A percentile compares a stretch with the other conserved stretches of the same genome.
phyloP scores from a whole-genome alignment of 805 yeast species.

The Candida quercuum region DNA sequence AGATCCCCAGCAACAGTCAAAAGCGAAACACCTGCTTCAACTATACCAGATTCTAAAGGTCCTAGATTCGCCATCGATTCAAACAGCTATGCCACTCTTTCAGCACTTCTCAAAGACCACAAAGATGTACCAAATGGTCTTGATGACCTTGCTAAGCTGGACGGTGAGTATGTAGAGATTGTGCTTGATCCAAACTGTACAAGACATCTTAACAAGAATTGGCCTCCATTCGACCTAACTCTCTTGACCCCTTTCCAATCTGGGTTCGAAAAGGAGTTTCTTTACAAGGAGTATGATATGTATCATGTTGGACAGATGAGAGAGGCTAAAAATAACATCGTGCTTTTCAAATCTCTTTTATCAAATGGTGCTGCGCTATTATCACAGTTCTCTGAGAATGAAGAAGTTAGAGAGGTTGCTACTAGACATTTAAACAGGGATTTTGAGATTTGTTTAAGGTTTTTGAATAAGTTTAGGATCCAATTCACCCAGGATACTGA shows the following conservation, averaged over 20 bases:
- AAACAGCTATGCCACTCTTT: constrained; percentile 11
- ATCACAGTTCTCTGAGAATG: constrained; percentile 7
- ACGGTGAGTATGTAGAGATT: constrained; percentile 18
- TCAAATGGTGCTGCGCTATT: constrained; percentile 20
- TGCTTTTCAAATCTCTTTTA: constrained; percentile 20
- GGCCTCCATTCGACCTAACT: constrained; percentile 11
- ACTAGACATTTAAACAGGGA: constrained; percentile 13
- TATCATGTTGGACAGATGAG: constrained; percentile 11
- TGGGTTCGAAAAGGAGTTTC: constrained; percentile 17
- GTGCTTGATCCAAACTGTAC: constrained; percentile 20
- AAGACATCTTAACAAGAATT: constrained; percentile 15
- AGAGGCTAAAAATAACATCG: constrained; percentile 21
- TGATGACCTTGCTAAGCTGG: constrained; percentile 14
- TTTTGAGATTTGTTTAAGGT: constrained; percentile 21
- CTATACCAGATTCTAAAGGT: no score
- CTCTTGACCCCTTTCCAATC: constrained; percentile 6
- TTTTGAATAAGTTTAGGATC: constrained; percentile 20
- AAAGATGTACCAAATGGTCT: constrained; percentile 14
- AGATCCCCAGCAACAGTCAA: no score
- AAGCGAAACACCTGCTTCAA: no score
- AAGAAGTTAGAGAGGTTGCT: constrained; percentile 10
- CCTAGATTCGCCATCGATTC: constrained; percentile 15
- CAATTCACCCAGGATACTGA: constrained; percentile 4
- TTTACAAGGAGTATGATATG: constrained; percentile 19
- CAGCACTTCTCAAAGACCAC: constrained; percentile 13